Evolutionary conservation across 2,329 filamentous ascomycete species (phyloP).

Genomic region (Falciphora oryzae): DNA sequence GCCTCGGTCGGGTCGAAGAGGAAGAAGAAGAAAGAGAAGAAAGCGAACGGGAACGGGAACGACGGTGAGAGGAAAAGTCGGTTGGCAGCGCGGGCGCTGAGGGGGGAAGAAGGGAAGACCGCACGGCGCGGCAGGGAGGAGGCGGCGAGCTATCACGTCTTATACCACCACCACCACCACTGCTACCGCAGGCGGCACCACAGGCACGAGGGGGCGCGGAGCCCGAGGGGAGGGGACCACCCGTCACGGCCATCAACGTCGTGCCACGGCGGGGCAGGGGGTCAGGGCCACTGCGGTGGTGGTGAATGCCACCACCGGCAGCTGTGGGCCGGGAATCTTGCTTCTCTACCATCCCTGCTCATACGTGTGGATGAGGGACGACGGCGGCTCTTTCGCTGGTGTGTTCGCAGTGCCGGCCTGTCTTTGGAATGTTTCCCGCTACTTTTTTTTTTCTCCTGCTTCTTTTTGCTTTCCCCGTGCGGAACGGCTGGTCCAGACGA

Average conservation of each 20-base stretch:
- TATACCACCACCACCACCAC: slow-evolving; percentile 1
- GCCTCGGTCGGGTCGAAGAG: slow-evolving; percentile 22
- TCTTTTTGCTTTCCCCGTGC: too few species aligned
- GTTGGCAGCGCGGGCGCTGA: neutral
- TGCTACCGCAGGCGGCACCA: too few species aligned
- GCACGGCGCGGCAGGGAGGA: neutral
- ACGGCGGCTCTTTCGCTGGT: too few species aligned
- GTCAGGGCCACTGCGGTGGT: neutral
- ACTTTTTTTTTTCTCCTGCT: too few species aligned
- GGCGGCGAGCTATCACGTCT: neutral
- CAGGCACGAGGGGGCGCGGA: too few species aligned
- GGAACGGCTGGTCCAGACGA: too few species aligned
- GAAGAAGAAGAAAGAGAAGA: slow-evolving; percentile 17
- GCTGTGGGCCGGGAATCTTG: neutral
- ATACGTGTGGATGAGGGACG: too few species aligned
- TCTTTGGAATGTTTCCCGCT: too few species aligned
- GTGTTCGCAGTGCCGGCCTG: too few species aligned
- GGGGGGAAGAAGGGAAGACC: neutral
- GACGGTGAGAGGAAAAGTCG: slow-evolving; percentile 19
- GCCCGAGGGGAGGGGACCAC: neutral
- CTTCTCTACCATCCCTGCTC: neutral
- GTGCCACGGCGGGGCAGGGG: neutral
- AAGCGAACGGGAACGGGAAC: neutral
- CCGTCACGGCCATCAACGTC: neutral
- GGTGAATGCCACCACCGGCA: neutral